A percentile compares a stretch with the other conserved stretches of the same genome.
phyloP scores from a whole-genome alignment of 306 rosid genomes.

The Lagenaria siceraria region DNA sequence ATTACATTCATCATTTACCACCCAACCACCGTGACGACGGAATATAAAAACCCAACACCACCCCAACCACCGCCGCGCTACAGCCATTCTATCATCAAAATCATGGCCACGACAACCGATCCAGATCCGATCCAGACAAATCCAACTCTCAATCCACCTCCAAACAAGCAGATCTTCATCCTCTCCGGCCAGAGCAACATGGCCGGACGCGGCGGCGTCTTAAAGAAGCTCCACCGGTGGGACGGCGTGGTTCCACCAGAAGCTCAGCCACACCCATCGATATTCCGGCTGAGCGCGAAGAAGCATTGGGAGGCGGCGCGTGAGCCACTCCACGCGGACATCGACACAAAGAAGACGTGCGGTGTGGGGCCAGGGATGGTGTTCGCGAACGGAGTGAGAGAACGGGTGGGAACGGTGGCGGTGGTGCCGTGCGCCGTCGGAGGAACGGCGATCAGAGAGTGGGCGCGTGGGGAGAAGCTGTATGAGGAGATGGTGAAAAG shows the following conservation, averaged over 20 bases:
- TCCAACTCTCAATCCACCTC: neutral
- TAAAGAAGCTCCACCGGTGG: constrained; percentile 29
- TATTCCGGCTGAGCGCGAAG: constrained; percentile 42
- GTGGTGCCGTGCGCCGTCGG: constrained; percentile 87
- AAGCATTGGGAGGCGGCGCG: constrained; percentile 57
- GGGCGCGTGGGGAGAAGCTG: constrained; percentile 78
- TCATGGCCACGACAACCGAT: neutral
- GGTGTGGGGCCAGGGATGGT: constrained; percentile 83
- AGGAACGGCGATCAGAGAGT: constrained; percentile 68
- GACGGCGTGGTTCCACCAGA: constrained; percentile 60
- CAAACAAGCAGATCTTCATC: constrained; percentile 48
- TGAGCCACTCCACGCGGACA: constrained; percentile 74
- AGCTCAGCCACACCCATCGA: constrained; percentile 32
- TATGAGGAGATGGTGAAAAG: constrained; percentile 69
- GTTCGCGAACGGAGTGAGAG: constrained; percentile 44
- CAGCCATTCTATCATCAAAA: neutral
- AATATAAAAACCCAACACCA: neutral
- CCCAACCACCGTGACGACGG: neutral
- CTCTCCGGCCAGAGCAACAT: constrained; percentile 91
- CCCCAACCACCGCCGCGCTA: neutral
- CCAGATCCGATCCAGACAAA: neutral
- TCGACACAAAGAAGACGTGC: constrained; percentile 42
- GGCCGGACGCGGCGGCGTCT: constrained; percentile 79
- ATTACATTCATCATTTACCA: neutral
- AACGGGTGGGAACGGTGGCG: constrained; percentile 24